phyloP scores from a whole-genome alignment of 345 rosid species.

The Gossypium raimondii region DNA sequence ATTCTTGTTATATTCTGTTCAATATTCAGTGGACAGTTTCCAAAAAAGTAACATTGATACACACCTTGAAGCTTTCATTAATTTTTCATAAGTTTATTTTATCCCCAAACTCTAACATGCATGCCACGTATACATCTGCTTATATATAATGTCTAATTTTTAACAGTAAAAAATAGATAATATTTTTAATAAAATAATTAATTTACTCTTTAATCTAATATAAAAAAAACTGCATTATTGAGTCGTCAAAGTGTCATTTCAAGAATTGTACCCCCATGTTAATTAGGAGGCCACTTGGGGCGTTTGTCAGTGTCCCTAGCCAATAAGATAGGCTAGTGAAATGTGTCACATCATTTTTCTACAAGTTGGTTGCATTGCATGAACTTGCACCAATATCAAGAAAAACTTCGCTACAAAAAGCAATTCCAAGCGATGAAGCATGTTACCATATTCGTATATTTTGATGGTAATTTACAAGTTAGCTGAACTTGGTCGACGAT shows the following conservation, averaged over 20 bases:
- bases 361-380: conserved; percentile 22
- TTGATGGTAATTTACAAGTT: conserved; percentile 6
- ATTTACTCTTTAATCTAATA: no score
- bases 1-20: no score
- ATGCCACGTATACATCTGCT: accelerated
- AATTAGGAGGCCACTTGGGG: neutral
- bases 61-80: no score
- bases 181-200: no score
- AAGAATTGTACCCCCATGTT: neutral
- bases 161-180: no score
- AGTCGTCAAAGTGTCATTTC: conserved; percentile 6
- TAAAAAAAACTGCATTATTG: neutral
- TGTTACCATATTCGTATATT: neutral
- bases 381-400: no score
- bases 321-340: conserved; percentile 12
- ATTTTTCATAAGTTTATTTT: no score
- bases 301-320: neutral
- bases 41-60: no score
- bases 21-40: no score
- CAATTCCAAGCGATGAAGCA: neutral
- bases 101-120: no score
- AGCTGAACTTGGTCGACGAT: neutral
- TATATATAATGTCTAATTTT: no score
- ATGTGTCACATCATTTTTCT: neutral
- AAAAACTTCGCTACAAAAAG: neutral